phyloP scores from a whole-genome alignment of 179 eudicot genomes.

The Gypsophila paniculata region DNA sequence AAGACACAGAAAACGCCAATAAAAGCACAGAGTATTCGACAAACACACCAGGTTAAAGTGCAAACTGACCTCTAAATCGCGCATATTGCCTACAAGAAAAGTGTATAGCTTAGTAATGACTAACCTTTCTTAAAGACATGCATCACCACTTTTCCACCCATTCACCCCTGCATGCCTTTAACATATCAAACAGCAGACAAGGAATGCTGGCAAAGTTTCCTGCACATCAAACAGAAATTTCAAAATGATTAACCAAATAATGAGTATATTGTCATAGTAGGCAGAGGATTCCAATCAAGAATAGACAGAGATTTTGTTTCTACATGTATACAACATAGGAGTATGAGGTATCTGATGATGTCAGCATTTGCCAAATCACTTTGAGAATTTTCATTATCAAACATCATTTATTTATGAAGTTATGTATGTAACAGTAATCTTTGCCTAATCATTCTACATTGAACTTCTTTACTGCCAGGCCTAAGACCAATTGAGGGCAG shows the following conservation, averaged over 20 bases:
- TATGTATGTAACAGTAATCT: too few relatives aligned
- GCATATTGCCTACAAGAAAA: not conserved
- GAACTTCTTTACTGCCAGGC: too few relatives aligned
- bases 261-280: not conserved
- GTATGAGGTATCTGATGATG: not conserved
- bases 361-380: conserved; percentile 4
- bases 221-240: not conserved
- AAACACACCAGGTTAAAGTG: too few relatives aligned
- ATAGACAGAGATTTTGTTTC: not conserved
- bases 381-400: not conserved
- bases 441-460: too few relatives aligned
- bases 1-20: not conserved
- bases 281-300: not conserved
- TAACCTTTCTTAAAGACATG: conserved; percentile 1
- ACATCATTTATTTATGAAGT: too few relatives aligned
- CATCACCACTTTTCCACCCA: not conserved
- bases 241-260: conserved; percentile 7
- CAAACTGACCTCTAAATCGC: not conserved
- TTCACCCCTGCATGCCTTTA: not conserved
- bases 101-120: not conserved
- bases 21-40: not conserved
- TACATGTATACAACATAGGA: too few relatives aligned
- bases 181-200: not conserved
- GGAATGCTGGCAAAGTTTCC: conserved; percentile 2
- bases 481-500: too few relatives aligned